Base-by-base conservation (phyloP, 495 filamentous ascomycete species). In the Immersiella caudata region DNA sequence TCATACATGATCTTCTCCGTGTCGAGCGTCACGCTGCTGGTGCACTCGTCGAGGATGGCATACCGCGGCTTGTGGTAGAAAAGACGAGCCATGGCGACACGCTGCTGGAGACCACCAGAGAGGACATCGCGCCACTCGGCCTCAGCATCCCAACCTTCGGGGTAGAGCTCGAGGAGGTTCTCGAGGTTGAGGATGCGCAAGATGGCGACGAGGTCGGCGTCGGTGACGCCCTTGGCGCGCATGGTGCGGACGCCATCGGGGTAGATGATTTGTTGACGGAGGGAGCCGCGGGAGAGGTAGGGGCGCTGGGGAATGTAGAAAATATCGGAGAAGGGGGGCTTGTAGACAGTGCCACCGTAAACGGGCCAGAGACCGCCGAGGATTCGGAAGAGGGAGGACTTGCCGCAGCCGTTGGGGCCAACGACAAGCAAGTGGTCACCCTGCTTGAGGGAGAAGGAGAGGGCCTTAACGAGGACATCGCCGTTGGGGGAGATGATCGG, bases 221-320 rank as follows among this genome's bases (percentile, higher is more conserved):
- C 95, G 0, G 90, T 93, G 55, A 94, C 84, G 56, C 91, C 90
- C 76, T 93, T 94, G 69, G 86, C 85, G 60, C 90, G 90, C 89
- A 97, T 97, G 67, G 92, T 91, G 65, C 91, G 87, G 6, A 94
- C 74, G n/a, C 87, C 87, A 78, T 99, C 94, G 0, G 95, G 95
- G 78, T 98, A 99, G 66, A 93, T 97, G 69, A 99, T 92, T 74
- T 99, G 95, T 76, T 98, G 93, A 49, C 95, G 88, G 24, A 99
- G 86, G 1, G 89, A 91, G 20, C 95, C 95, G 27, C 91, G 87
- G 29, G 91, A 93, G 1, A 99, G 85, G 74, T 99, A 99, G 0
- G 95, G 95, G 0, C 95, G 89, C 74, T 99, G 95, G 0, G 95
- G 95, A 72, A 99, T 97, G 80, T 99, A 99, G 82, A 98, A 99